Conservation (phyloP, 2,329 filamentous ascomycete genomes). For the Raffaelea albimanens region DNA sequence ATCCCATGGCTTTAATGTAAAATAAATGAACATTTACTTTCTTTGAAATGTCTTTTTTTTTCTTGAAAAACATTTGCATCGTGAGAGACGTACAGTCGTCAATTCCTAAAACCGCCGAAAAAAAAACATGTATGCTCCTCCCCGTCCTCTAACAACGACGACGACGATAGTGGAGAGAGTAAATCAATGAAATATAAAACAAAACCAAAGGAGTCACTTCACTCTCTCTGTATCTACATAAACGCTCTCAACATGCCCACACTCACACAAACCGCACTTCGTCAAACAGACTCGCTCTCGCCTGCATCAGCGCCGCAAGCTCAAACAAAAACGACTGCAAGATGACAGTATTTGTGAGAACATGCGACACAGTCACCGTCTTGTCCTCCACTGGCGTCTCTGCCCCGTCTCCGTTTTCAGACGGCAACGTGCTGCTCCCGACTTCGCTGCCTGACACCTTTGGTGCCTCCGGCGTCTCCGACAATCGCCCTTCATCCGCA, state of each 20-base stretch:
- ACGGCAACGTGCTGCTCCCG: conserved; percentile 6
- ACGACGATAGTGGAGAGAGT: too few species aligned
- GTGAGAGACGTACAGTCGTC: too few species aligned
- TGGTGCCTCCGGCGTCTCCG: not conserved
- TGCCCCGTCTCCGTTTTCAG: conserved; percentile 12
- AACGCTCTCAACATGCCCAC: too few species aligned
- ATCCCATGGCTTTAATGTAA: not conserved
- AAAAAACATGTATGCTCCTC: too few species aligned
- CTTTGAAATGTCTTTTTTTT: too few species aligned
- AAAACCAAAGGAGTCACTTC: not conserved
- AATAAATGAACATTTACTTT: too few species aligned
- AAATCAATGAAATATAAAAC: not conserved
- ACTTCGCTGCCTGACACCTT: conserved; percentile 4
- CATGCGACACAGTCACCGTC: conserved; percentile 62
- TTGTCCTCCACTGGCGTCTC: conserved; percentile 18
- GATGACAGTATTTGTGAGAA: conserved; percentile 71
- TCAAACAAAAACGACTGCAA: conserved; percentile 75
- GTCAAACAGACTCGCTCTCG: conserved; percentile 64
- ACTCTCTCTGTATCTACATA: too few species aligned
- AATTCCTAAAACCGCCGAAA: too few species aligned
- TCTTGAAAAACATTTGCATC: too few species aligned
- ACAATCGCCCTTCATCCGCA: too few species aligned
- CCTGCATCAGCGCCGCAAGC: conserved; percentile 64
- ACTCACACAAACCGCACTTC: conserved; percentile 55
- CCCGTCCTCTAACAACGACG: too few species aligned